Conservation (phyloP, 768 basidiomycete genomes). For the Suillus variegatus region DNA sequence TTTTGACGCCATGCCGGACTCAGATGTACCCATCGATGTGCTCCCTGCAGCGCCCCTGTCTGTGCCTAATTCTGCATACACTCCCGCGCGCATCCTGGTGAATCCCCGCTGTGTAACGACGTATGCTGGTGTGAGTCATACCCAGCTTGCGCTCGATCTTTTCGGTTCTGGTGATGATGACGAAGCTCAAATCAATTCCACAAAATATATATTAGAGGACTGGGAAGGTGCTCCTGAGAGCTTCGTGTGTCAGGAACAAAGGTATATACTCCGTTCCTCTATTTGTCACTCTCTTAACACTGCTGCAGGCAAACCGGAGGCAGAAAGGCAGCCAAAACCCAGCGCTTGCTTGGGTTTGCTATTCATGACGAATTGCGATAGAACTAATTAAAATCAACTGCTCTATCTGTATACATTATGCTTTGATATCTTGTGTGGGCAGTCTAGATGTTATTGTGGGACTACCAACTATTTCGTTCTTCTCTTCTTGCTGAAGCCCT, state of each 20-base stretch:
- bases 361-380: constrained; percentile 67
- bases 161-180: constrained; percentile 81
- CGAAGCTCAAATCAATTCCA: constrained; percentile 41
- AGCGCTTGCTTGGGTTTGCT: constrained; percentile 80
- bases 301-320: constrained; percentile 75
- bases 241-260: constrained; percentile 97
- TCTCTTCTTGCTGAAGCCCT: constrained; percentile 50
- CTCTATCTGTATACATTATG: constrained; percentile 10
- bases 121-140: constrained; percentile 96
- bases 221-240: constrained; percentile 98
- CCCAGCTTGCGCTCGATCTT: constrained; percentile 91
- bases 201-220: constrained; percentile 86
- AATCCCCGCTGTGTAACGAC: constrained; percentile 98
- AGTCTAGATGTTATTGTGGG: neutral
- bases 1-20: constrained; percentile 80
- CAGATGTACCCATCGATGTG: constrained; percentile 40
- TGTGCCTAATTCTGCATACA: constrained; percentile 87
- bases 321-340: constrained; percentile 86
- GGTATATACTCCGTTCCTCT: constrained; percentile 41
- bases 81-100: constrained; percentile 88
- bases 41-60: constrained; percentile 43
- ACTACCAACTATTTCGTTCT: constrained; percentile 11
- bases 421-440: neutral
- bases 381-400: constrained; percentile 6
- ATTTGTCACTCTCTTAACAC: constrained; percentile 5